phyloP scores from a whole-genome alignment of 2,329 filamentous ascomycete genomes.

The Pyrenochaeta sp. region DNA sequence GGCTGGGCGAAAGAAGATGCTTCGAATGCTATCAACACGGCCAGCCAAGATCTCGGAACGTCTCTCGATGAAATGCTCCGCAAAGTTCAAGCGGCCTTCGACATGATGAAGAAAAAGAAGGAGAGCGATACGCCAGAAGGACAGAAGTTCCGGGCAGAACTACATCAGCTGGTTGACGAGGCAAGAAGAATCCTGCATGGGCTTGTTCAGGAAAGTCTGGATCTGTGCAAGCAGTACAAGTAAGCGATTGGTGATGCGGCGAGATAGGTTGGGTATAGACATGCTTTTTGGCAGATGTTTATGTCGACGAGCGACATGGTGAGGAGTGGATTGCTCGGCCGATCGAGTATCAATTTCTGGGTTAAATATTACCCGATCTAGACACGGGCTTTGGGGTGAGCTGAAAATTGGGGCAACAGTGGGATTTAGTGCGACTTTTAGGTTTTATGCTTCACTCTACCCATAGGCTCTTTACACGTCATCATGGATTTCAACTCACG shows the following conservation, averaged over 20 bases:
- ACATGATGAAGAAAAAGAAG: constrained; percentile 8
- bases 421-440: too few species aligned
- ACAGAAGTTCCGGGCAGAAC: constrained; percentile 12
- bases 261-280: neutral
- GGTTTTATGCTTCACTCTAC: too few species aligned
- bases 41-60: neutral
- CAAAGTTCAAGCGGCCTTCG: constrained; percentile 9
- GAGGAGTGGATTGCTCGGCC: neutral
- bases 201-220: constrained; percentile 8
- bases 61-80: constrained; percentile 6
- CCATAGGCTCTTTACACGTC: too few species aligned
- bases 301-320: neutral
- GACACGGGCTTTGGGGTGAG: too few species aligned
- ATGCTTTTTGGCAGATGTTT: neutral
- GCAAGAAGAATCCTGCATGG: constrained; percentile 13
- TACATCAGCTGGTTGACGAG: constrained; percentile 11
- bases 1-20: constrained; percentile 1
- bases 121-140: constrained; percentile 14
- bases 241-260: neutral
- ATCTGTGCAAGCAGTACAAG: constrained; percentile 15
- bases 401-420: too few species aligned
- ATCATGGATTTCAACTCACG: too few species aligned
- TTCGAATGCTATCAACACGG: neutral
- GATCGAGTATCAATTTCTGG: neutral
- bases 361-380: too few species aligned